Evolutionary conservation across 495 filamentous ascomycete genomes (phyloP).

Genomic region (Hyaloscypha variabilis): DNA sequence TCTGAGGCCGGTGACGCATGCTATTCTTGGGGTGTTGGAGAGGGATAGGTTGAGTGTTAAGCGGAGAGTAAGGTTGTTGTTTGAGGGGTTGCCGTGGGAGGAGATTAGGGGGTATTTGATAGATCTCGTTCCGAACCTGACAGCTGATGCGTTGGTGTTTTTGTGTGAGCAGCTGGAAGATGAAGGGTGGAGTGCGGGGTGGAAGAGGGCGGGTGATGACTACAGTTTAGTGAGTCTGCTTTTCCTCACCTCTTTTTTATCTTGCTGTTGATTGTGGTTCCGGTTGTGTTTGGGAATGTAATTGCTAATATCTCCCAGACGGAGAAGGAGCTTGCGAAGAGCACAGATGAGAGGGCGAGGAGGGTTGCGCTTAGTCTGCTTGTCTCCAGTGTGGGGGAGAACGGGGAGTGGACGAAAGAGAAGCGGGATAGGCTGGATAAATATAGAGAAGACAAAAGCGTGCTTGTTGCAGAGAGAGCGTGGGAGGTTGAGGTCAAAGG

Average conservation of each 20-base stretch:
- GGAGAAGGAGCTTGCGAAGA: background rate
- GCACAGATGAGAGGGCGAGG: conserved; percentile 3
- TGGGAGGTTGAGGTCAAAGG: conserved; percentile 2
- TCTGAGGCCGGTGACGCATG: background rate
- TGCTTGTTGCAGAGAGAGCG: conserved; percentile 5
- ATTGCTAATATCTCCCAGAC: too few species aligned
- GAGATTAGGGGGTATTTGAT: background rate
- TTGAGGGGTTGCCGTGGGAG: conserved; percentile 2
- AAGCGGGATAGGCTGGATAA: background rate
- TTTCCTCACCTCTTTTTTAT: too few species aligned
- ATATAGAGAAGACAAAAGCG: conserved; percentile 2
- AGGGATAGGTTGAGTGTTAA: conserved; percentile 8
- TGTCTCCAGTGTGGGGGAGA: background rate
- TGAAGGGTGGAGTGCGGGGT: background rate
- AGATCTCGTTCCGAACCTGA: background rate
- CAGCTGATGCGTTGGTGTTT: conserved; percentile 5
- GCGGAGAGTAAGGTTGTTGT: conserved; percentile 5
- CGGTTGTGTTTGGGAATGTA: too few species aligned
- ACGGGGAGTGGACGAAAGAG: background rate
- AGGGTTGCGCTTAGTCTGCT: conserved; percentile 9
- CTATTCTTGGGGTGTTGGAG: background rate
- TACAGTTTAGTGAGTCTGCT: too few species aligned
- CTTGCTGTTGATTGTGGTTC: too few species aligned
- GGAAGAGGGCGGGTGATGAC: background rate
- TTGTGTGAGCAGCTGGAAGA: background rate